These are phyloP conservation scores for Chaetomidium leptoderma DNA, from an alignment of 495 filamentous ascomycete genomes.

Conservation along the genomic window DNA sequence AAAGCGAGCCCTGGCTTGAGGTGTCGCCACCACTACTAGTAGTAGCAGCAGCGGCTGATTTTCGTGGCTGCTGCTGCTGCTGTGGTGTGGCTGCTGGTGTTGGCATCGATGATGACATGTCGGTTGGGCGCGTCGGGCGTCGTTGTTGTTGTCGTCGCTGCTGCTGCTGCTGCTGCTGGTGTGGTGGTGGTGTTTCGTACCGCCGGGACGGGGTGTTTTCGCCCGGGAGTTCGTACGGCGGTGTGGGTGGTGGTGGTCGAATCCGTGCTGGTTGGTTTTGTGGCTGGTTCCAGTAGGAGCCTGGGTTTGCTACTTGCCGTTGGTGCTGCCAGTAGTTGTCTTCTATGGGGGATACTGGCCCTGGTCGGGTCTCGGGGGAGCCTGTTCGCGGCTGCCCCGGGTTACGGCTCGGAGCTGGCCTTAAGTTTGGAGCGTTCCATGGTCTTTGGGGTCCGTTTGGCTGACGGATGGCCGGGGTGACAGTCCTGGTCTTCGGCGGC, in stretches of 20 bases:
- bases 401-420: constrained; percentile 24
- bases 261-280: not conserved
- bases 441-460: constrained; percentile 10
- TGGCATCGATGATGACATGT: not conserved
- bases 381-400: constrained; percentile 27
- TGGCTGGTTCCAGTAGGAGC: constrained; percentile 18
- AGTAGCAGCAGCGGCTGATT: too few species aligned
- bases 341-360: constrained; percentile 5
- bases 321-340: constrained; percentile 19
- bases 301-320: constrained; percentile 15
- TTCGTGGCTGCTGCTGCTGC: constrained; percentile 5
- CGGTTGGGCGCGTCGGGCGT: not conserved
- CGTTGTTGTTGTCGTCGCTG: constrained; percentile 10
- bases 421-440: constrained; percentile 17
- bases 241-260: not conserved
- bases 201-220: not conserved
- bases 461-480: not conserved
- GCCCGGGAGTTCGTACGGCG: constrained; percentile 7
- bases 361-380: constrained; percentile 26
- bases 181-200: constrained; percentile 14
- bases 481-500: not conserved
- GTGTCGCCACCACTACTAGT: too few species aligned
- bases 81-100: constrained; percentile 11
- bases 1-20: constrained; percentile 31
- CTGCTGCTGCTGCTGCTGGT: constrained; percentile 11